phyloP scores from a whole-genome alignment of 139 green algal genomes.

The Micractinium conductrix region DNA sequence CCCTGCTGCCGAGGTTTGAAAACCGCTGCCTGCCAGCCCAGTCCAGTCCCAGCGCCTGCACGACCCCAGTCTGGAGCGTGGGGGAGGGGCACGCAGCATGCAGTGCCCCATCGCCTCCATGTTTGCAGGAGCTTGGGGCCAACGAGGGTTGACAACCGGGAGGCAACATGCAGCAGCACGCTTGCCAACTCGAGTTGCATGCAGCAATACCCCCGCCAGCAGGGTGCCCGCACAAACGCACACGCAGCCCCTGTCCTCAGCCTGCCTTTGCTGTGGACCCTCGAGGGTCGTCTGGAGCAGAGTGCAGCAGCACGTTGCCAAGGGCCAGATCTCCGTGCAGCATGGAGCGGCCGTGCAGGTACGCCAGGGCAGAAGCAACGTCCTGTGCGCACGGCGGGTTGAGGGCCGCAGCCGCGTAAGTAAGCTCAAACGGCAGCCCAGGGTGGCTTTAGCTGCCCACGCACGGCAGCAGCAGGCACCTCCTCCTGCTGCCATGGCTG shows the following conservation, averaged over 20 bases:
- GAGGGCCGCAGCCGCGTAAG: neutral
- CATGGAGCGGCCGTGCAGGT: slow-evolving; percentile 63
- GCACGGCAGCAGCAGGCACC: too few species aligned
- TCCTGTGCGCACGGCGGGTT: slow-evolving; percentile 22
- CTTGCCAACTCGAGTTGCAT: too few species aligned
- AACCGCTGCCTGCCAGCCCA: neutral
- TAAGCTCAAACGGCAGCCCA: neutral
- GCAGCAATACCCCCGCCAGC: too few species aligned
- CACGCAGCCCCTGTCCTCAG: too few species aligned
- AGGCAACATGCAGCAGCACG: too few species aligned
- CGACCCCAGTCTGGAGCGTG: neutral
- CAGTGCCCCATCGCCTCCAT: neutral
- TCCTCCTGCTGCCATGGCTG: neutral
- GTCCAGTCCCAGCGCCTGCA: neutral
- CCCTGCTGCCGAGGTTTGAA: neutral
- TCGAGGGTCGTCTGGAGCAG: slow-evolving; percentile 30
- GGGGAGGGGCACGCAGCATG: neutral
- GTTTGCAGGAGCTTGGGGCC: neutral
- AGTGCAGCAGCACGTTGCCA: slow-evolving; percentile 57
- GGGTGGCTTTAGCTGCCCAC: neutral
- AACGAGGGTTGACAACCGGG: too few species aligned
- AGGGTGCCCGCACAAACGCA: too few species aligned
- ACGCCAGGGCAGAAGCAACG: slow-evolving; percentile 63
- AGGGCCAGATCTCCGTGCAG: slow-evolving; percentile 73
- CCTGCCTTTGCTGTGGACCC: slow-evolving; percentile 68